These are phyloP conservation scores for Heliamphora exappendiculata DNA, from an alignment of 148 eudicot species.

Conservation along the genomic window DNA sequence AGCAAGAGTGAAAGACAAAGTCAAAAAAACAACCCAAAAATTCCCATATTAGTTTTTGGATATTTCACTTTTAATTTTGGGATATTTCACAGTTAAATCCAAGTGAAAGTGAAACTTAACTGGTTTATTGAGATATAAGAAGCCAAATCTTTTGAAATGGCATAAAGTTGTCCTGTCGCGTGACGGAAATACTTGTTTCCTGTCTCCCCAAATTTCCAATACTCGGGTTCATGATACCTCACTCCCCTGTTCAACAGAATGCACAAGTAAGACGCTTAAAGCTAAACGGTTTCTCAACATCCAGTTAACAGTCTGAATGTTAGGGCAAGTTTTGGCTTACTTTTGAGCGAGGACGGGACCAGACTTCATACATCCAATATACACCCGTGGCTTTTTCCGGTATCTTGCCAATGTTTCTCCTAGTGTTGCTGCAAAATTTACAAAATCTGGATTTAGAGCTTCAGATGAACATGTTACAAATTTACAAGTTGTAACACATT, in stretches of 20 bases:
- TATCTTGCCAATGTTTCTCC: constrained; percentile 49
- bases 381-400: constrained; percentile 38
- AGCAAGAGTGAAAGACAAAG: background rate
- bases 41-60: background rate
- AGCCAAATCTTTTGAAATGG: constrained; percentile 50
- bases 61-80: background rate
- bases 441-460: background rate
- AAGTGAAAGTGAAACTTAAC: constrained; percentile 20
- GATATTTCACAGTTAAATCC: background rate
- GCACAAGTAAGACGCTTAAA: background rate
- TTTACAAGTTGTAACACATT: background rate
- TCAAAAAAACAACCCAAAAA: background rate
- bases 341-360: constrained; percentile 57
- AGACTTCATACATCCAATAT: constrained; percentile 58
- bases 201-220: constrained; percentile 52
- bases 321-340: constrained; percentile 23
- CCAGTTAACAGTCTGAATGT: background rate
- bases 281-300: background rate
- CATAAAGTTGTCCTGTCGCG: constrained; percentile 53
- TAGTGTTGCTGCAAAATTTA: constrained; percentile 33
- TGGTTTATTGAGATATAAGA: constrained; percentile 43
- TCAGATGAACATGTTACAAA: constrained; percentile 1
- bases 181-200: constrained; percentile 54
- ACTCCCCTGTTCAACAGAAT: constrained; percentile 36
- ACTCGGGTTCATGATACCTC: constrained; percentile 49